Percentiles rank a stretch among this genome's conserved stretches.
Evolutionary conservation across 352 stramenopile genomes (phyloP).

Genomic region (Blastocystis sp.): DNA sequence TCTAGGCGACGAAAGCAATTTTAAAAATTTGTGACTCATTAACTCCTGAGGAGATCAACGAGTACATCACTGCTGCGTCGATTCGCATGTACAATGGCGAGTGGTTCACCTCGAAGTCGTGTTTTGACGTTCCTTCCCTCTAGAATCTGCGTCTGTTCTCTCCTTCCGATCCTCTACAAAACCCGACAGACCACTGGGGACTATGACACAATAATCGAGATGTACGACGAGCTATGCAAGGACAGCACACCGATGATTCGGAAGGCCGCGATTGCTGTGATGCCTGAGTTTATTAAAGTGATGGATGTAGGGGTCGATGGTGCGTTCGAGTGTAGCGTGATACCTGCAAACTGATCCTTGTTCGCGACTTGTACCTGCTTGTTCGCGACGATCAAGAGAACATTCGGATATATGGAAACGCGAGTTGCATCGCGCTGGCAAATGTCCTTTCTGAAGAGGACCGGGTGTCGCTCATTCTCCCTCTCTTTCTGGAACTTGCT

Average conservation of each 20-base stretch:
- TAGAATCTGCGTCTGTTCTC: slow-evolving; percentile 43
- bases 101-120: slow-evolving; percentile 31
- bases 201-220: slow-evolving; percentile 33
- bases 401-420: slow-evolving; percentile 27
- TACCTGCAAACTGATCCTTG: slow-evolving; percentile 32
- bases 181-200: not conserved
- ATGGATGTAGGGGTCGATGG: not conserved
- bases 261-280: slow-evolving; percentile 11
- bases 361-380: slow-evolving; percentile 26
- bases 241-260: slow-evolving; percentile 43
- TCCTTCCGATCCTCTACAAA: slow-evolving; percentile 47
- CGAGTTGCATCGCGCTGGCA: slow-evolving; percentile 25
- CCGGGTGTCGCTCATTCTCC: not conserved
- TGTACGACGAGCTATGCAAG: slow-evolving; percentile 53
- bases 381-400: slow-evolving; percentile 36
- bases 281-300: slow-evolving; percentile 55
- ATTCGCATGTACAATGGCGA: slow-evolving; percentile 50
- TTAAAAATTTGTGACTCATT: slow-evolving; percentile 11
- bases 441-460: slow-evolving; percentile 5
- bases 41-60: slow-evolving; percentile 31
- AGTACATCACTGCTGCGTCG: not conserved
- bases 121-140: not conserved
- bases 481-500: slow-evolving; percentile 23
- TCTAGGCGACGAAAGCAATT: slow-evolving; percentile 35
- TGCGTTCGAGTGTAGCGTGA: not conserved